Base-by-base conservation (phyloP, 2,329 filamentous ascomycete genomes). In the Pseudogymnoascus pannorum region DNA sequence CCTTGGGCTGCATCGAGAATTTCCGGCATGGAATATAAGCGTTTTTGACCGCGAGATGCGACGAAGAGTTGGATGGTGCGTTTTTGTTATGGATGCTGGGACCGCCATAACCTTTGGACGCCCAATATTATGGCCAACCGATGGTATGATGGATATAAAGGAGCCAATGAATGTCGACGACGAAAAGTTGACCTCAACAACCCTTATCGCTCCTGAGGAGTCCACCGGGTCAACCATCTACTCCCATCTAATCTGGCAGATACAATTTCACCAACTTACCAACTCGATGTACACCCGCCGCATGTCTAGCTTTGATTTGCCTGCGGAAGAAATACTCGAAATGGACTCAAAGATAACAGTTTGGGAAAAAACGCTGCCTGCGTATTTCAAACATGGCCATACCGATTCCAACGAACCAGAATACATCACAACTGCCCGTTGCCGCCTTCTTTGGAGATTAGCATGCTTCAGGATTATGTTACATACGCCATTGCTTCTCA, bases 41-140 rank as follows among this genome's bases (percentile, higher is more conserved):
- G 65, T 70, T 8, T 67, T 74, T 12, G 71, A 72, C 42, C 69
- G 71, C 26, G 74, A 75, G 61, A 73, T 73, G 60, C 68, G 74
- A n/a, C 69, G 73, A 16, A 65, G 75, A 35, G 73, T 75, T 20
- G 75, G 74, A 73, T 75, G 74, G 74, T 69, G 72, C 40, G 61
- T 75, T 4, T 79, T 75, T 65, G 73, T 76, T 7, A 76, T 80
- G 62, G 76, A 77, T 58, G 74, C 74, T 6, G 78, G 78, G 14
- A 76, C 77, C 4, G 73, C 74, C 5, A 75, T 77, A 16, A 80
- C 78, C 0, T 79, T 79, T 51, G 74, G 74, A 14, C 70, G 75
- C 22, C 75, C 75, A 68, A 54, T 54, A 54, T 31, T 54, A 54
- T 54, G 48, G 48, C 48, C 69, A 8, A 71, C 73, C 9, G 66